Base-by-base conservation (phyloP, 2,329 filamentous ascomycete genomes). In the Penicillium freii region DNA sequence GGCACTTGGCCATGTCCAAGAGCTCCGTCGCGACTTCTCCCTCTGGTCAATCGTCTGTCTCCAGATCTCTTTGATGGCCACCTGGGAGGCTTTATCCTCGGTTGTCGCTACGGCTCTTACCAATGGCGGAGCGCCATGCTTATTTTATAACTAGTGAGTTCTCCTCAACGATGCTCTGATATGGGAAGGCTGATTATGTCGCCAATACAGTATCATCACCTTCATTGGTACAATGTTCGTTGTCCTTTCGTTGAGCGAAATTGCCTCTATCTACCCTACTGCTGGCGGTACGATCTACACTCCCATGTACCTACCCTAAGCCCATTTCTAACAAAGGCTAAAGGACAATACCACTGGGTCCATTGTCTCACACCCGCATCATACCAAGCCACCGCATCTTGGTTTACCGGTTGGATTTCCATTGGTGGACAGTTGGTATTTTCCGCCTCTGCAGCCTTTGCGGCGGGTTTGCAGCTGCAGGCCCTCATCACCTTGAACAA, bases 11-110 rank as follows among this genome's bases (percentile, higher is more conserved):
- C 62, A 65, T 56, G 54, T 65, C 11, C 63, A 60, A 73, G 65
- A 73, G 45, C 61, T 73, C 11, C 54, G 64, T 15, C 56, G 73
- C 54, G 64, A 77, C 56, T 79, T 80, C 62, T 78, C 77, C 0
- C 61, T 81, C 1, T 77, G 75, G 63, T 78, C 79, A 0, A 68
- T 82, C 1, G 51, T 65, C 9, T 73, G 73, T 15, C 66, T 82
- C 6, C 77, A 78, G 45, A 66, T 81, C 8, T 80, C 78, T 45
- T 68, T 82, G 44, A 81, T 81, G 79, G 80, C 75, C 38, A 81
- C 80, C 10, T 82, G 79, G 80, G 80, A 82, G 54, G 79, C 80
- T 1, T 64, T 81, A 3, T 76, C 77, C 0, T 76, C 75, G 1
- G 79, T 82, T 5, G 71, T 82, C 11, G 73, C 51, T 13, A 60